Evolutionary conservation across 1,284 basidiomycete species (phyloP).

Genomic region (Ceratobasidium sp.): DNA sequence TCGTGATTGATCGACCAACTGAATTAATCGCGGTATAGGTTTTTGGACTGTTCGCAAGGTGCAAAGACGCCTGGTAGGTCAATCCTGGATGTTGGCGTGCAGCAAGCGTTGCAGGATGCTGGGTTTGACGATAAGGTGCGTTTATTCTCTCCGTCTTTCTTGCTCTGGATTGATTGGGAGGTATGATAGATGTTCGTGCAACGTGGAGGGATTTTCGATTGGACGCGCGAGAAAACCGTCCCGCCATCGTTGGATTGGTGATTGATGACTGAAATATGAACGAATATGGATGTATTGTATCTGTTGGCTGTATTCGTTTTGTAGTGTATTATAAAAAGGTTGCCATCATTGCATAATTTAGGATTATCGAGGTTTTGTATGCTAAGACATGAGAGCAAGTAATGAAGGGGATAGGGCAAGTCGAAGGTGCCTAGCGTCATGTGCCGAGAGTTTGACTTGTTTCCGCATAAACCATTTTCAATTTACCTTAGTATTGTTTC

Average conservation of each 20-base stretch:
- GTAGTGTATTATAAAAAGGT: too few species aligned
- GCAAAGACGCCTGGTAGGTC: constrained; percentile 56
- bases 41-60: constrained; percentile 56
- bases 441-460: too few species aligned
- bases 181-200: constrained; percentile 52
- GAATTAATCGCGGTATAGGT: constrained; percentile 50
- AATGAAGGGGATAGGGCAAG: too few species aligned
- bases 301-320: too few species aligned
- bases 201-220: constrained; percentile 59
- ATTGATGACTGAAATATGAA: not conserved
- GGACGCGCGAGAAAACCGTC: constrained; percentile 50
- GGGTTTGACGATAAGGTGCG: constrained; percentile 57
- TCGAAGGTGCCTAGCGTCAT: too few species aligned
- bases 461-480: too few species aligned
- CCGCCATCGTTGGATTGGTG: constrained; percentile 29
- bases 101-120: constrained; percentile 57
- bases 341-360: too few species aligned
- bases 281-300: too few species aligned
- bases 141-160: not conserved
- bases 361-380: too few species aligned
- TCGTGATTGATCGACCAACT: too few species aligned
- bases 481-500: too few species aligned
- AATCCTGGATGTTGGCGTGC: constrained; percentile 58
- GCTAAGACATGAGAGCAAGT: too few species aligned
- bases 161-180: not conserved